These are phyloP conservation scores for Trametes villosa DNA, from an alignment of 768 basidiomycete genomes.

Conservation along the genomic window DNA sequence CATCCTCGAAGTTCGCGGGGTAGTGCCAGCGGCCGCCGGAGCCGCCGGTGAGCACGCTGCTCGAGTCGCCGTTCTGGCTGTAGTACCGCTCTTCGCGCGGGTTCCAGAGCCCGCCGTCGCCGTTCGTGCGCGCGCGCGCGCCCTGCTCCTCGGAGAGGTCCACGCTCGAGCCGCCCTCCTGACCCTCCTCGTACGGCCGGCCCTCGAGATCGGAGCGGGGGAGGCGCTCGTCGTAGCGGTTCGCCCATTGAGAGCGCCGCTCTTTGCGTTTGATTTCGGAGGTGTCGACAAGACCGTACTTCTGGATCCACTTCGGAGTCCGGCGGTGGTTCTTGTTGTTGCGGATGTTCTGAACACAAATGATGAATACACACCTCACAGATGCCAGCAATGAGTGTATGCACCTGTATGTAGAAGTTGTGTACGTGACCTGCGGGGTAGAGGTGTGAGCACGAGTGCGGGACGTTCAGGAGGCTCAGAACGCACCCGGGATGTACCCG, in stretches of 20 bases:
- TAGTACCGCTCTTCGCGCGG: conserved; percentile 81
- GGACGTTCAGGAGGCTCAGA: background rate
- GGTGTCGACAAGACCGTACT: conserved; percentile 87
- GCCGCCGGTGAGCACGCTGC: conserved; percentile 37
- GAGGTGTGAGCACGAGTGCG: conserved; percentile 9
- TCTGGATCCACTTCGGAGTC: conserved; percentile 95
- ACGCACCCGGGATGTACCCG: conserved; percentile 85
- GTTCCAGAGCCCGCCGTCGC: conserved; percentile 67
- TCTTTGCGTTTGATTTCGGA: conserved; percentile 77
- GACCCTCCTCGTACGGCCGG: conserved; percentile 79
- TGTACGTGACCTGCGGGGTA: conserved; percentile 77
- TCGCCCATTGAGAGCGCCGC: conserved; percentile 85
- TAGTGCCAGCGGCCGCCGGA: conserved; percentile 80
- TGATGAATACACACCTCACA: background rate
- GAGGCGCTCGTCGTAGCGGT: conserved; percentile 82
- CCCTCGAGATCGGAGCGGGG: conserved; percentile 70
- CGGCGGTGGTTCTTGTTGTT: conserved; percentile 93
- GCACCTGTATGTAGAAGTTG: conserved; percentile 88
- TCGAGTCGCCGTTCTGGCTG: conserved; percentile 46
- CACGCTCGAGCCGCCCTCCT: conserved; percentile 47
- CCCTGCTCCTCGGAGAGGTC: conserved; percentile 34
- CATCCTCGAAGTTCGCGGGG: conserved; percentile 81
- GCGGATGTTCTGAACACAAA: conserved; percentile 73
- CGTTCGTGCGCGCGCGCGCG: conserved; percentile 25
- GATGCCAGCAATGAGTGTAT: background rate